Percentiles rank a stretch among this genome's conserved stretches.
Conservation (phyloP, 1,139 yeast species). For the Nakaseomyces uthaithaninus region DNA sequence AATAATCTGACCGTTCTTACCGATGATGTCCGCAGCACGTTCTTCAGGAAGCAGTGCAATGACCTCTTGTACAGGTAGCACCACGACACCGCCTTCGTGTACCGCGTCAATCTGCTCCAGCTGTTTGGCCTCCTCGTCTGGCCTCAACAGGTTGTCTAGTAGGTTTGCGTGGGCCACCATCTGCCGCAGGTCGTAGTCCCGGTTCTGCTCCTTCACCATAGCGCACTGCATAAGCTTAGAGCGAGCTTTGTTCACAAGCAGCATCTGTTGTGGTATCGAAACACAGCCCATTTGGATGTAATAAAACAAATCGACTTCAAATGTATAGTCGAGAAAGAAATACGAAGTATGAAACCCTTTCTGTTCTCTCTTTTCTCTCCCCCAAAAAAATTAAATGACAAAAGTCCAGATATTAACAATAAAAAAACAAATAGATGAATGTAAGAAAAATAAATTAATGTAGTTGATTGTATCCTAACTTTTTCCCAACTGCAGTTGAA, state of each 20-base stretch:
- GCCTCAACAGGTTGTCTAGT: conserved; percentile 14
- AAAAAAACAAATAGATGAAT: no score
- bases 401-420: no score
- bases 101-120: neutral
- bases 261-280: conserved; percentile 7
- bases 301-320: no score
- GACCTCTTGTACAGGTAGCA: neutral
- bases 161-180: conserved; percentile 26
- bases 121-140: neutral
- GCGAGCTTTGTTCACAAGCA: conserved; percentile 4
- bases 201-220: conserved; percentile 6
- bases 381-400: no score
- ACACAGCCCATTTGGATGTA: conserved; percentile 6
- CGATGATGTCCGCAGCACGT: neutral
- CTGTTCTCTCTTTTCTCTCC: no score
- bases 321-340: no score
- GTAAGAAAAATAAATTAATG: no score
- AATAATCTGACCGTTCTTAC: conserved; percentile 3
- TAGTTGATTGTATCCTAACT: no score
- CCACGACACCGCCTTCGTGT: neutral
- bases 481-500: no score
- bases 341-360: no score
- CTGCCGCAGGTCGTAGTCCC: conserved; percentile 17
- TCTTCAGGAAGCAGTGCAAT: neutral
- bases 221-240: conserved; percentile 9